A percentile compares a stretch with the other conserved stretches of the same genome.
These are phyloP conservation scores for Dioszegia crocea DNA, from an alignment of 768 basidiomycete species.

Conservation along the genomic window DNA sequence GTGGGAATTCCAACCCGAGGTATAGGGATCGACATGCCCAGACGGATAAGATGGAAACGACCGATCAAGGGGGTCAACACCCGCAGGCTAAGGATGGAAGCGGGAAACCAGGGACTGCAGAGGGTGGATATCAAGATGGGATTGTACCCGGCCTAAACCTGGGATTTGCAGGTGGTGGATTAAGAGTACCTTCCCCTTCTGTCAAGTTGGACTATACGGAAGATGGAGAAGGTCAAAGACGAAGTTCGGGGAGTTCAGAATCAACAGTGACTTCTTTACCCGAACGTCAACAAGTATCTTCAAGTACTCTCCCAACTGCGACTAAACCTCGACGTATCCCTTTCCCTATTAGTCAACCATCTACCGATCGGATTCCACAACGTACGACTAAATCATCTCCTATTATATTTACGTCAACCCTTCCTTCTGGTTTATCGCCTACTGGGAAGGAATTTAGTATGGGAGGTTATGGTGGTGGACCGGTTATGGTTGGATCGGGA, in stretches of 20 bases:
- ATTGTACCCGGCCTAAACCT: too few relatives aligned
- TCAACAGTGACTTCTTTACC: conserved; percentile 3
- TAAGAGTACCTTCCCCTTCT: too few relatives aligned
- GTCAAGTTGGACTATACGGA: too few relatives aligned
- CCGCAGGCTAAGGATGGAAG: too few relatives aligned
- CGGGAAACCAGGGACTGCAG: conserved; percentile 16
- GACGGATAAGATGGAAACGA: conserved; percentile 22
- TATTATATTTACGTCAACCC: neutral
- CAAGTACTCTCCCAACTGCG: neutral
- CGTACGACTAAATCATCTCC: neutral
- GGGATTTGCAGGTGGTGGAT: too few relatives aligned
- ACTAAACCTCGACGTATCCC: conserved; percentile 7
- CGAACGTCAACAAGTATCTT: neutral
- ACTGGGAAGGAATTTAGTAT: neutral
- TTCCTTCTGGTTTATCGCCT: neutral
- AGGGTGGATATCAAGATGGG: conserved; percentile 16
- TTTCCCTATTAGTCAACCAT: neutral
- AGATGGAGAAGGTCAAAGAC: neutral
- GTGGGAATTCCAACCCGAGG: conserved; percentile 3
- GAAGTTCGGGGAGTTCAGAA: neutral
- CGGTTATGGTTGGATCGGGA: neutral
- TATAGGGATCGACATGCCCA: conserved; percentile 34
- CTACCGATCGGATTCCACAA: conserved; percentile 6
- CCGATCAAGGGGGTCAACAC: conserved; percentile 26
- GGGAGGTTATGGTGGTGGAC: neutral